Percentiles rank a stretch among this genome's conserved stretches.
phyloP scores from a whole-genome alignment of 257 asterid species.

The Osmanthus fragrans region DNA sequence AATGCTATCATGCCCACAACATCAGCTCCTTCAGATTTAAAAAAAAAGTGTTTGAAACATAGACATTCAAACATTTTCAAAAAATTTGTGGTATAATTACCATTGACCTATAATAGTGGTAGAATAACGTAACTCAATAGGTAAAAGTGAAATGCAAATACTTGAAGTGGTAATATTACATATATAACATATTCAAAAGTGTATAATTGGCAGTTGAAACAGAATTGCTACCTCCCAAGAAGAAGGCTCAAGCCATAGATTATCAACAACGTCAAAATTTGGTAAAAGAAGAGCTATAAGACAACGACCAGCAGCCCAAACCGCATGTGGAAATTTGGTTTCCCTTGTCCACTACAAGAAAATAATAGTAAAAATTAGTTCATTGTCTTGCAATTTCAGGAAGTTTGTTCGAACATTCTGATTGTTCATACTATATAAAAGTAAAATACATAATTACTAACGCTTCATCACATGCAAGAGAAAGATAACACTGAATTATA shows the following conservation, averaged over 20 bases:
- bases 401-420: not conserved
- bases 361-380: slow-evolving; percentile 20
- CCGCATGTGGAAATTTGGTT: slow-evolving; percentile 87
- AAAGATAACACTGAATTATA: not conserved
- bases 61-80: not conserved
- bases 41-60: not conserved
- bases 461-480: not conserved
- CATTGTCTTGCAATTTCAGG: slow-evolving; percentile 5
- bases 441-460: not conserved
- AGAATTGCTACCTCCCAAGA: slow-evolving; percentile 84
- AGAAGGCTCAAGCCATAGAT: slow-evolving; percentile 92
- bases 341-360: slow-evolving; percentile 80
- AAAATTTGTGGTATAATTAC: not conserved
- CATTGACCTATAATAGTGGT: not conserved
- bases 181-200: slow-evolving; percentile 8
- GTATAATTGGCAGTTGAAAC: slow-evolving; percentile 9
- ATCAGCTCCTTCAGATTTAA: not conserved
- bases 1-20: not conserved
- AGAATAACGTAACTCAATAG: slow-evolving; percentile 10
- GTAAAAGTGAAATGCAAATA: slow-evolving; percentile 8
- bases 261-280: slow-evolving; percentile 79
- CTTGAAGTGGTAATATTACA: not conserved
- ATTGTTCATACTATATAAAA: not conserved
- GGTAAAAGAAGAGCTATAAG: slow-evolving; percentile 86
- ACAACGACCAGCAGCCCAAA: slow-evolving; percentile 99